Base-by-base conservation (phyloP, 164 flowering plant species). In the Kalanchoe fedtschenkoi region DNA sequence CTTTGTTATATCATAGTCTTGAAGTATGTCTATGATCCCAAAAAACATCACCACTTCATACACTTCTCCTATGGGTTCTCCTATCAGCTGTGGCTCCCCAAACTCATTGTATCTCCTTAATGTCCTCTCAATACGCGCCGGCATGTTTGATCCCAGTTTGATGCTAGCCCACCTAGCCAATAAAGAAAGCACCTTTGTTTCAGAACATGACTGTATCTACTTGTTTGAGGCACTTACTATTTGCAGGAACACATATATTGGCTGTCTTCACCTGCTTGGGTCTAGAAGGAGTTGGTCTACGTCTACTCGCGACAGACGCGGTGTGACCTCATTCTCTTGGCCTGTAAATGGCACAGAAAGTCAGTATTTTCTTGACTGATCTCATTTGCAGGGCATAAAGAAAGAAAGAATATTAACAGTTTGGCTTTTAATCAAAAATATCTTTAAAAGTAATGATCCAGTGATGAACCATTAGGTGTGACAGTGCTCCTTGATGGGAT, bases 11-110 rank as follows among this genome's bases (percentile, higher is more conserved):
- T 88, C 96, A 60, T 88, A 88, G 70, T 88, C 91, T 66, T 88
- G 96, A 70, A 88, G 91, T 69, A 86, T 86, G 80, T 89, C 93
- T 7, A 89, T 86, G 68, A 86, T 78, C 0, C 96, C 96, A 62
- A 89, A 89, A 68, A 79, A 83, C 81, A 89, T 60, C 35, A 83
- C 62, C 2, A 84, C 92, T 11, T 86, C 87, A 62, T 84, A 83
- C 64, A 62, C 75, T 62, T 84, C 90, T 60, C 92, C 92, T 0
- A 84, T 85, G 26, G 91, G 88, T 47, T 88, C 89, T 64, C 88
- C 91, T 8, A 81, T 62, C 6, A 81, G 65, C 64, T 84, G 86
- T 39, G 68, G 15, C 19, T 84, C 92, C 14, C 42, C 69, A 34
- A 37, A 11, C 16, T 58, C 61, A 11, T 77, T 83, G 30, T 24